phyloP scores from a whole-genome alignment of 192 early-diverging fungal species.

The Coemansia brasiliensis region DNA sequence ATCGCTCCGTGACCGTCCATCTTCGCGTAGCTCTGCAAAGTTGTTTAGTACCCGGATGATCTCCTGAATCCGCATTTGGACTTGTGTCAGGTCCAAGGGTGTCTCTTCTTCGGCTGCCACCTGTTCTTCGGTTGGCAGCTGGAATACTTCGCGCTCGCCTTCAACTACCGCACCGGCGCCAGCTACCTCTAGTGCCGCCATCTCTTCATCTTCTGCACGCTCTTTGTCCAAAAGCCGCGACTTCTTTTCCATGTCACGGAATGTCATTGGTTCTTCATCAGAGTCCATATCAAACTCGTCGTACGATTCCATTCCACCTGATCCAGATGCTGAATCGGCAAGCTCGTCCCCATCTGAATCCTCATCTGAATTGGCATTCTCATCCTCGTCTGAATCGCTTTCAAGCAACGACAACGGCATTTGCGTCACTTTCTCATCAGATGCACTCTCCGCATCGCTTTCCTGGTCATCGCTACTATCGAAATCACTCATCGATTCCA shows the following conservation, averaged over 20 bases:
- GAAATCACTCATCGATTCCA: conserved; percentile 54
- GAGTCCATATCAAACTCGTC: conserved; percentile 52
- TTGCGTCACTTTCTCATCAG: conserved; percentile 21
- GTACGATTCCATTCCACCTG: conserved; percentile 42
- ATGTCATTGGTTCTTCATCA: conserved; percentile 25
- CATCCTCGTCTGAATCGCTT: conserved; percentile 33
- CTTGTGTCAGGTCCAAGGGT: conserved; percentile 68
- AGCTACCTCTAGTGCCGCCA: conserved; percentile 70
- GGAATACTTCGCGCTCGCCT: conserved; percentile 54
- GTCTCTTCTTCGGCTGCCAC: conserved; percentile 65
- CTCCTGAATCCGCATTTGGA: conserved; percentile 88
- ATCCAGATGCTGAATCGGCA: too few species aligned
- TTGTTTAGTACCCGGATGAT: conserved; percentile 86
- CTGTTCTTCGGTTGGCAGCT: conserved; percentile 65
- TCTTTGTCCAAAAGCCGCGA: conserved; percentile 57
- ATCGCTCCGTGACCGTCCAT: conserved; percentile 69
- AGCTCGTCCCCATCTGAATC: too few species aligned
- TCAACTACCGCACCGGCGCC: conserved; percentile 58
- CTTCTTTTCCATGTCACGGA: conserved; percentile 73
- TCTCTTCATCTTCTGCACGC: conserved; percentile 62
- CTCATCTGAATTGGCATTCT: conserved; percentile 1
- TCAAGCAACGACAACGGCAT: conserved; percentile 22
- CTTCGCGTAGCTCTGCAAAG: conserved; percentile 83
- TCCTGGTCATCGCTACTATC: conserved; percentile 12
- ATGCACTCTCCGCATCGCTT: conserved; percentile 48